Conservation (phyloP, 805 yeast genomes). For the Candida awuae region DNA sequence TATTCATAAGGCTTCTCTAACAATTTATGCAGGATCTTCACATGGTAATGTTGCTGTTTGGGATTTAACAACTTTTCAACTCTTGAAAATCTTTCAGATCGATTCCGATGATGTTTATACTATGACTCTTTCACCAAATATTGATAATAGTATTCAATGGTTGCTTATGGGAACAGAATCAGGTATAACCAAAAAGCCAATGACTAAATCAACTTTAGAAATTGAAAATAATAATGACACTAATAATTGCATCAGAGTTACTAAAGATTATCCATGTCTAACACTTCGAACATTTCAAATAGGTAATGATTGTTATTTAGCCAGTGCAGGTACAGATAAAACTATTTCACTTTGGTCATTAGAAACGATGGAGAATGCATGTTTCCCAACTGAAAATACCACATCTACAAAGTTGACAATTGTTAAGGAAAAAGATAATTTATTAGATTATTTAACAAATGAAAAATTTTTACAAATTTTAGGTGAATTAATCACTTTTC, state of each 20-base stretch:
- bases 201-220: slow-evolving; percentile 1
- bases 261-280: slow-evolving; percentile 32
- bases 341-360: slow-evolving; percentile 69
- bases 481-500: slow-evolving; percentile 53
- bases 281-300: slow-evolving; percentile 44
- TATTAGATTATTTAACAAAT: slow-evolving; percentile 11
- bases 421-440: neutral
- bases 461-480: slow-evolving; percentile 60
- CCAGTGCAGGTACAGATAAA: slow-evolving; percentile 66
- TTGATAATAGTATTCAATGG: slow-evolving; percentile 26
- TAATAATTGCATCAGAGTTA: slow-evolving; percentile 6
- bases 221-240: slow-evolving; percentile 29
- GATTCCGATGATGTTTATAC: slow-evolving; percentile 51
- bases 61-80: slow-evolving; percentile 80
- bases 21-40: slow-evolving; percentile 74
- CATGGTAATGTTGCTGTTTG: slow-evolving; percentile 72
- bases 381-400: neutral
- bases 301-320: slow-evolving; percentile 36
- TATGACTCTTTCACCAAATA: slow-evolving; percentile 36
- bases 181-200: slow-evolving; percentile 14
- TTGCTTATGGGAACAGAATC: slow-evolving; percentile 51
- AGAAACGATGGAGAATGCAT: slow-evolving; percentile 15
- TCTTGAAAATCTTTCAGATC: slow-evolving; percentile 36
- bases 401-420: neutral
- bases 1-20: slow-evolving; percentile 42